phyloP scores from a whole-genome alignment of 2,329 filamentous ascomycete genomes.

The Colletotrichum incanum region DNA sequence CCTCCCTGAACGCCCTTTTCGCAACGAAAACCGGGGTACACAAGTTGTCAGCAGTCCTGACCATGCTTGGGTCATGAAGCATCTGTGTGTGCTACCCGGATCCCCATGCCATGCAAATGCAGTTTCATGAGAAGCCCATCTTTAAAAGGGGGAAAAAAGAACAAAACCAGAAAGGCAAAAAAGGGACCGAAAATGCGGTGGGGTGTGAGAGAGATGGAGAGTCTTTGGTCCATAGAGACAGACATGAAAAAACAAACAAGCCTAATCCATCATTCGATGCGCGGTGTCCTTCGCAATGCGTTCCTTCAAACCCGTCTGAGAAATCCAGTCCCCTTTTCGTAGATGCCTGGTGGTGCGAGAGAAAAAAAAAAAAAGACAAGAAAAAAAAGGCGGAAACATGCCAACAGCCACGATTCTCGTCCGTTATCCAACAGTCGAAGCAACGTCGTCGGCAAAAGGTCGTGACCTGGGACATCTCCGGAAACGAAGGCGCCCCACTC shows the following conservation, averaged over 20 bases:
- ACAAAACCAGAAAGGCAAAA: constrained; percentile 10
- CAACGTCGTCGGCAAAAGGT: constrained; percentile 6
- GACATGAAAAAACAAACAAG: constrained; percentile 24
- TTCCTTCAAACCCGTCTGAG: constrained; percentile 11
- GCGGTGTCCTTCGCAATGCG: constrained; percentile 9
- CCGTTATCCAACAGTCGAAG: constrained; percentile 32
- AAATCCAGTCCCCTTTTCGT: constrained; percentile 21
- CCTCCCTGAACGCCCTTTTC: constrained; percentile 34
- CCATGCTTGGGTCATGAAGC: constrained; percentile 7
- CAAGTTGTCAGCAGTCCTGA: constrained; percentile 1
- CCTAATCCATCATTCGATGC: constrained; percentile 21
- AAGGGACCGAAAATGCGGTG: constrained; percentile 17
- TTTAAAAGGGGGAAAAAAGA: not conserved
- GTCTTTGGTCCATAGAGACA: constrained; percentile 25
- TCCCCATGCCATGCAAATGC: constrained; percentile 40
- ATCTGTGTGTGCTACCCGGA: constrained; percentile 1
- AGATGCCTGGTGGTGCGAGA: constrained; percentile 26
- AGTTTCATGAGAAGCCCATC: constrained; percentile 31
- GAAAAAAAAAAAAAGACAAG: not conserved
- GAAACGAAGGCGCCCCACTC: constrained; percentile 19
- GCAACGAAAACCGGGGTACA: constrained; percentile 1
- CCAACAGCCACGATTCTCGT: constrained; percentile 20
- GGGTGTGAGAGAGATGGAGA: constrained; percentile 16
- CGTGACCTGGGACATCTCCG: not conserved
- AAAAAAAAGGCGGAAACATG: constrained; percentile 13